Evolutionary conservation across 495 filamentous ascomycete species (phyloP), one percentile per base, ranked within the genome.

Genomic region (Parathielavia appendiculata): DNA sequence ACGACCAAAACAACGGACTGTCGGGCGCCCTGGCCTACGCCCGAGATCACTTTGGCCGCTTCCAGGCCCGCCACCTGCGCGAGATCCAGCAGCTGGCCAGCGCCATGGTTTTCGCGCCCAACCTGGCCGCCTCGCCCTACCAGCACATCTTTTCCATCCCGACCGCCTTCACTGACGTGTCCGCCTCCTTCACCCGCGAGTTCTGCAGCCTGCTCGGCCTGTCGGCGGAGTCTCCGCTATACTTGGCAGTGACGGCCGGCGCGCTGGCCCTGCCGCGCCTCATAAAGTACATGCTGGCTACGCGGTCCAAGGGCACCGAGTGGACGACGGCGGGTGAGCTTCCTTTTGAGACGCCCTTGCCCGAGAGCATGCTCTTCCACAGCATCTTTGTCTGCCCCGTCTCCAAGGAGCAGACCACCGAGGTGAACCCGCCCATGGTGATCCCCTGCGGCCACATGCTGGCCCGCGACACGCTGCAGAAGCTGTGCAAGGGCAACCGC

Each of bases 351-450:
- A 95, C 93, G 1, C 86, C 93, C 0, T 81, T 99, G 0, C 93
- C 93, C 0, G 80, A 82, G 19, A 83, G 83, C 39, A 96, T 95
- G 76, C 81, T 90, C 48, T 99, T 92, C 78, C 93, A 99, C 72
- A 86, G 84, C 44, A 96, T 99, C 66, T 97, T 99, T 66, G 93
- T 99, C 34, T 99, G 93, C 66, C 93, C 93, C 5, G 95, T 99
- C 13, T 88, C 85, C 61, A 97, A 96, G 73, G 95, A 95, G 63
- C 93, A 99, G 70, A 89, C 88, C 0, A 97, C 92, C 0, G 93
- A 97, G 64, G 69, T 76, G 17, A 99, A 97, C 69, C 92, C 93
- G 17, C 93, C 93, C 1, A 93, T 97, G 87, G 95, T 97, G 84
- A 87, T 99, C 72, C 91, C 91, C 4, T 99, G 93, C 65, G 93